These are phyloP conservation scores for Malassezia vespertilionis DNA, from an alignment of 1,284 basidiomycete genomes.

Conservation along the genomic window DNA sequence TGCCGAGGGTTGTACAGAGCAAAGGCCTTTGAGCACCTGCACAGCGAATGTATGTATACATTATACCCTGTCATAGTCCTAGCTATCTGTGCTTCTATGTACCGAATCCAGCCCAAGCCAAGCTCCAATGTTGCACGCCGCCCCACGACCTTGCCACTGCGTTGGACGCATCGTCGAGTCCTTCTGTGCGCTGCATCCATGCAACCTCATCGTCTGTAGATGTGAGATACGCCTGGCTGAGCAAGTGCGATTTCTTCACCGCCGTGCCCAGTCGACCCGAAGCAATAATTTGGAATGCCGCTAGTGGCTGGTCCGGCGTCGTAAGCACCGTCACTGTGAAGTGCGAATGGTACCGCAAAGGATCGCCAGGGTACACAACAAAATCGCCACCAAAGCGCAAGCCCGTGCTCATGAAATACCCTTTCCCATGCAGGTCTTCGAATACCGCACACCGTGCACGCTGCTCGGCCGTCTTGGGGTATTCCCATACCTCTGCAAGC, in stretches of 20 bases:
- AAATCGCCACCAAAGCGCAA: constrained; percentile 92
- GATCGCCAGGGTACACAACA: constrained; percentile 91
- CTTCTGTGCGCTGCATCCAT: neutral
- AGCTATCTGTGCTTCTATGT: constrained; percentile 24
- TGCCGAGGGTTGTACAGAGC: no score
- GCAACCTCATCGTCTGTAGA: constrained; percentile 6
- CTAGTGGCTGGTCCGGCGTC: constrained; percentile 56
- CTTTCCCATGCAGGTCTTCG: constrained; percentile 65
- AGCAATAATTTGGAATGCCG: constrained; percentile 83
- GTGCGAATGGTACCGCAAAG: constrained; percentile 90
- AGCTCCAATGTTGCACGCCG: constrained; percentile 29
- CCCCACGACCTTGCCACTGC: constrained; percentile 17
- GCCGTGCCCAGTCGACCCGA: constrained; percentile 90
- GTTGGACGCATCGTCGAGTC: constrained; percentile 2
- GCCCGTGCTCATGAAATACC: constrained; percentile 72
- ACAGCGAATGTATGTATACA: no score
- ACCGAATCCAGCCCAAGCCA: constrained; percentile 46
- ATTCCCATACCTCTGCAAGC: constrained; percentile 63
- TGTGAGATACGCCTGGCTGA: constrained; percentile 54
- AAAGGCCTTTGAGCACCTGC: no score
- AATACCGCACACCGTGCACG: constrained; percentile 68
- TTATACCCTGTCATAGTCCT: no score
- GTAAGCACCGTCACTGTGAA: constrained; percentile 74
- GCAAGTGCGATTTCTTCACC: constrained; percentile 87
- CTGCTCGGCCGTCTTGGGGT: constrained; percentile 59